These are phyloP conservation scores for Puccinia horiana DNA, from an alignment of 1,284 basidiomycete species.

Conservation along the genomic window DNA sequence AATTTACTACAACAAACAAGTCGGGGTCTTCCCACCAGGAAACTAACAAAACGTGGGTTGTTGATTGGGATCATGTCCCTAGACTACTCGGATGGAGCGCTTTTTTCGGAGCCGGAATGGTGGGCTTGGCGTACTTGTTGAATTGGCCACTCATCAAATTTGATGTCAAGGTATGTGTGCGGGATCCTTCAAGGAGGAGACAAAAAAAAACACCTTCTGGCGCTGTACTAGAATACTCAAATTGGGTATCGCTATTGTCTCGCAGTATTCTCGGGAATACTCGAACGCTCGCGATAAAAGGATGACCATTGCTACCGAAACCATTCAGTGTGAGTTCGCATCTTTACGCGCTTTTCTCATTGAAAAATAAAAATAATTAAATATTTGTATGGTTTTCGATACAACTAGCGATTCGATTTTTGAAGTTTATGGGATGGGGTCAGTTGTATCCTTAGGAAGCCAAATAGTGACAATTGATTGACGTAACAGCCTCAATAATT, in stretches of 20 bases:
- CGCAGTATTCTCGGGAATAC: slow-evolving; percentile 31
- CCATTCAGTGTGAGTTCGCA: slow-evolving; percentile 43
- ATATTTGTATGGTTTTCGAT: background rate
- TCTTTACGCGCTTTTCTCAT: background rate
- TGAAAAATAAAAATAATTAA: background rate
- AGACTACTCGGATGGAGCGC: slow-evolving; percentile 45
- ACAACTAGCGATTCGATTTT: slow-evolving; percentile 44
- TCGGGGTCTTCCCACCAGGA: background rate
- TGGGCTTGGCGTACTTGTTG: slow-evolving; percentile 43
- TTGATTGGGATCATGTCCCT: background rate
- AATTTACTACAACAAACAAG: background rate
- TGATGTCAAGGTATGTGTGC: slow-evolving; percentile 33
- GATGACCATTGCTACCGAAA: slow-evolving; percentile 45
- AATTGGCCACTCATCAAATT: slow-evolving; percentile 50
- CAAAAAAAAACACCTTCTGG: background rate
- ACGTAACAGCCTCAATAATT: background rate
- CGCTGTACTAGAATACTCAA: background rate
- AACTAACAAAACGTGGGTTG: slow-evolving; percentile 7
- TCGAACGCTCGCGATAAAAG: slow-evolving; percentile 46
- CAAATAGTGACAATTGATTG: background rate
- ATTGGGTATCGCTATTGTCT: background rate
- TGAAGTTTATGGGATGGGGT: slow-evolving; percentile 59
- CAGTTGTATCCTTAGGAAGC: slow-evolving; percentile 49
- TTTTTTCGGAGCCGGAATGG: slow-evolving; percentile 33
- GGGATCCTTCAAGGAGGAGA: background rate